Evolutionary conservation across 2,329 filamentous ascomycete species (phyloP).

Genomic region (Xylariaceae sp.): DNA sequence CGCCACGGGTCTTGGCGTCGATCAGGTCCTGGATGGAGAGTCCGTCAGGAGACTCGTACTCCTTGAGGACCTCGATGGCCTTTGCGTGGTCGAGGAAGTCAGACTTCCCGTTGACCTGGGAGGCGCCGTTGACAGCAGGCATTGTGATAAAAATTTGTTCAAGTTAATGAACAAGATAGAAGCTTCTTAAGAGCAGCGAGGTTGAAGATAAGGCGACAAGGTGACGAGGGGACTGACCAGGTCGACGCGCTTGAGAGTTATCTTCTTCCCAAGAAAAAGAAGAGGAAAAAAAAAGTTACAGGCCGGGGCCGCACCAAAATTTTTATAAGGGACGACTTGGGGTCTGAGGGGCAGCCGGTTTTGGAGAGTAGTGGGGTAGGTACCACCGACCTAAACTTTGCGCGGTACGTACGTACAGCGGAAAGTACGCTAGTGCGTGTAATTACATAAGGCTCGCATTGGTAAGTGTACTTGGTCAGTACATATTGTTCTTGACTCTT

Average conservation of each 20-base stretch:
- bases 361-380: neutral
- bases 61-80: constrained; percentile 74
- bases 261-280: constrained; percentile 52
- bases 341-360: neutral
- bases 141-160: constrained; percentile 46
- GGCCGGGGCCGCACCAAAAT: constrained; percentile 35
- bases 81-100: constrained; percentile 66
- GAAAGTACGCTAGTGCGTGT: too few relatives aligned
- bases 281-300: constrained; percentile 34
- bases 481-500: too few relatives aligned
- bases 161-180: constrained; percentile 29
- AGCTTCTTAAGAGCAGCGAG: constrained; percentile 31
- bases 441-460: too few relatives aligned
- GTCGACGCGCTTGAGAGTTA: constrained; percentile 36
- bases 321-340: constrained; percentile 27
- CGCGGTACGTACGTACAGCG: neutral
- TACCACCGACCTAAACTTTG: neutral
- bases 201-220: constrained; percentile 39
- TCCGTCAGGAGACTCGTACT: constrained; percentile 78
- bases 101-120: constrained; percentile 46
- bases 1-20: constrained; percentile 86
- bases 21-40: constrained; percentile 81
- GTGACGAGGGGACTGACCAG: constrained; percentile 28
- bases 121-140: constrained; percentile 65
- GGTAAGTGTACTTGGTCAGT: too few relatives aligned